Evolutionary conservation across 306 rosid genomes (phyloP).

Genomic region (Sesbania bispinosa): DNA sequence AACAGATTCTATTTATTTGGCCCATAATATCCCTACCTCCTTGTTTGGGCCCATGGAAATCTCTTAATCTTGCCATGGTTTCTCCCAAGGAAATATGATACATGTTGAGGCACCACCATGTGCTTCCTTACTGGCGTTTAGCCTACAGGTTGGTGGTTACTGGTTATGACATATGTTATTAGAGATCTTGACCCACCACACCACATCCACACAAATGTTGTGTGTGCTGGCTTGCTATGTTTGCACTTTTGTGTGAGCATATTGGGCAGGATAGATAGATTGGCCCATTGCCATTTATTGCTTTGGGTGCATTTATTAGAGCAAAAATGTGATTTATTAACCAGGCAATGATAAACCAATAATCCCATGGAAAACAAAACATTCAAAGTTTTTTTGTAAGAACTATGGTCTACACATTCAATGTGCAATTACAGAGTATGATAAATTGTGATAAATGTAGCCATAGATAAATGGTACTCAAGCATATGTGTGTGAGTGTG

Average conservation of each 20-base stretch:
- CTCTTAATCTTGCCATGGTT: slow-evolving; percentile 32
- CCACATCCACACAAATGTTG: slow-evolving; percentile 25
- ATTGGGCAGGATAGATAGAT: neutral
- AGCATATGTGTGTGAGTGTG: neutral
- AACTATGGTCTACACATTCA: too few species aligned
- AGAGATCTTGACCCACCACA: slow-evolving; percentile 53
- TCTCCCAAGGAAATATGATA: slow-evolving; percentile 15
- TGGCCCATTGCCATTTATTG: slow-evolving; percentile 28
- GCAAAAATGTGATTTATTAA: neutral
- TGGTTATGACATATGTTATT: slow-evolving; percentile 33
- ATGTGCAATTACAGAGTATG: too few species aligned
- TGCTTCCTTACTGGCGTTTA: slow-evolving; percentile 38
- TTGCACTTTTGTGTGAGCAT: slow-evolving; percentile 27
- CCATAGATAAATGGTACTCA: neutral
- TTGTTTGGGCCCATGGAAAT: slow-evolving; percentile 52
- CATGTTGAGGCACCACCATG: slow-evolving; percentile 39
- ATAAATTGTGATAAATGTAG: neutral
- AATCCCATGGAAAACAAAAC: too few species aligned
- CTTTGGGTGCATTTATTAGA: neutral
- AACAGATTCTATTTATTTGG: slow-evolving; percentile 35
- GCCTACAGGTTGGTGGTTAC: slow-evolving; percentile 52
- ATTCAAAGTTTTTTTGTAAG: too few species aligned
- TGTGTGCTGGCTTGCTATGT: slow-evolving; percentile 15
- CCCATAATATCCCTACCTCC: slow-evolving; percentile 44
- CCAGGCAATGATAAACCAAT: too few species aligned